A percentile compares a stretch with the other conserved stretches of the same genome.
Evolutionary conservation across 108 stramenopile species (phyloP).

Genomic region (Tribonema minus): DNA sequence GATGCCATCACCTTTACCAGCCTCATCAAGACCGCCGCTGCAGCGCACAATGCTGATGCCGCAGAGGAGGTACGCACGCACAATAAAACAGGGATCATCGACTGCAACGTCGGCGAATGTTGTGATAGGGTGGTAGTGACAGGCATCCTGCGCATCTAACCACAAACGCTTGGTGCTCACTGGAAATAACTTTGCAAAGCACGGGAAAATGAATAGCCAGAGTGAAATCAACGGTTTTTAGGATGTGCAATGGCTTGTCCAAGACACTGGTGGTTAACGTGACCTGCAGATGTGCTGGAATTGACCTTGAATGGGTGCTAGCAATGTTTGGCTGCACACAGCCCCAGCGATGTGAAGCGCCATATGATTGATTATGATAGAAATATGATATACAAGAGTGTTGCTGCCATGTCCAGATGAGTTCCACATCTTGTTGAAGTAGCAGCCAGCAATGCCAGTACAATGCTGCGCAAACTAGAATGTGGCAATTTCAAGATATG

Average conservation of each 20-base stretch:
- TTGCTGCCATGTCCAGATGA: too few relatives aligned
- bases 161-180: neutral
- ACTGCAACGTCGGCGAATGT: neutral
- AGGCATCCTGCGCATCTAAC: neutral
- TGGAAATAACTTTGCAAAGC: neutral
- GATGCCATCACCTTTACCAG: constrained; percentile 37
- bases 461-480: neutral
- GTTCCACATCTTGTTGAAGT: too few relatives aligned
- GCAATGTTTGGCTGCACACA: too few relatives aligned
- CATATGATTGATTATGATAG: too few relatives aligned
- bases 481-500: neutral
- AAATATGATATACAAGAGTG: too few relatives aligned
- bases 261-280: too few relatives aligned
- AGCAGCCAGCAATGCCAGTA: neutral
- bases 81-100: neutral
- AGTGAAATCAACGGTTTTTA: too few relatives aligned
- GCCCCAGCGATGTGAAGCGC: too few relatives aligned
- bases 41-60: constrained; percentile 5
- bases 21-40: constrained; percentile 36
- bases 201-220: too few relatives aligned
- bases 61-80: constrained; percentile 22
- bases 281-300: too few relatives aligned
- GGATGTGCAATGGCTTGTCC: too few relatives aligned
- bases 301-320: too few relatives aligned
- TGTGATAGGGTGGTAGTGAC: neutral